Conservation (phyloP, 495 filamentous ascomycete species). For the Talaromyces nanjingensis region DNA sequence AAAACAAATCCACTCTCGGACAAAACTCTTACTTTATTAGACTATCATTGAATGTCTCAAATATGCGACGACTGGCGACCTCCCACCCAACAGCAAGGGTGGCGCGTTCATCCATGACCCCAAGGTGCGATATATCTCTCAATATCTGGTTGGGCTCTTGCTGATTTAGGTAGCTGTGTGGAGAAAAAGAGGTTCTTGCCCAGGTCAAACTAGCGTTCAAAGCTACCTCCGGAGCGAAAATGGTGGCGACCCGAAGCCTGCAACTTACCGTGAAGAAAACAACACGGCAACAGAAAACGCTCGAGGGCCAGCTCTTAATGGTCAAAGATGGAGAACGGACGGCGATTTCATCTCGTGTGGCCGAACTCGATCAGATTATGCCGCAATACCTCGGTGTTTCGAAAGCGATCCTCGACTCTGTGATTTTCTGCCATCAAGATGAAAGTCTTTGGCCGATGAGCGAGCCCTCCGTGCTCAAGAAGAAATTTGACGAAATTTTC, state of each 20-base stretch:
- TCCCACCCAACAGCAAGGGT: constrained; percentile 88
- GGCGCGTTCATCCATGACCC: constrained; percentile 97
- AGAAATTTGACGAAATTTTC: constrained; percentile 95
- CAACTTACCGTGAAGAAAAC: constrained; percentile 83
- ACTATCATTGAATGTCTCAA: constrained; percentile 99
- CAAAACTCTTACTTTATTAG: constrained; percentile 25
- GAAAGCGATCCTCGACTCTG: constrained; percentile 78
- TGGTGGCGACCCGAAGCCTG: constrained; percentile 74
- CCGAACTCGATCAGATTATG: constrained; percentile 74
- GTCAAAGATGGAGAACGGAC: constrained; percentile 74
- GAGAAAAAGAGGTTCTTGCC: constrained; percentile 84
- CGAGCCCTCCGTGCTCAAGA: constrained; percentile 76
- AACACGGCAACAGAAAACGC: constrained; percentile 62
- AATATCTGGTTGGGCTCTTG: background rate
- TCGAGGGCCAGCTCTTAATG: constrained; percentile 71
- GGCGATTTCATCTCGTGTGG: constrained; percentile 67
- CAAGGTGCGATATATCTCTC: constrained; percentile 42
- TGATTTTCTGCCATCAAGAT: constrained; percentile 98
- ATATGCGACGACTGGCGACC: constrained; percentile 91
- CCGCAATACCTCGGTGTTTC: constrained; percentile 87
- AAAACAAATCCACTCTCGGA: too few relatives aligned
- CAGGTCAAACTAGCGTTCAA: constrained; percentile 88
- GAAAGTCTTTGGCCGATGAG: constrained; percentile 98
- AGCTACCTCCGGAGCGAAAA: constrained; percentile 62
- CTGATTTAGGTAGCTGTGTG: constrained; percentile 51